Percentiles rank a stretch among this genome's conserved stretches.
Evolutionary conservation across 768 basidiomycete species (phyloP).

Genomic region (Sarcomyxa edulis): DNA sequence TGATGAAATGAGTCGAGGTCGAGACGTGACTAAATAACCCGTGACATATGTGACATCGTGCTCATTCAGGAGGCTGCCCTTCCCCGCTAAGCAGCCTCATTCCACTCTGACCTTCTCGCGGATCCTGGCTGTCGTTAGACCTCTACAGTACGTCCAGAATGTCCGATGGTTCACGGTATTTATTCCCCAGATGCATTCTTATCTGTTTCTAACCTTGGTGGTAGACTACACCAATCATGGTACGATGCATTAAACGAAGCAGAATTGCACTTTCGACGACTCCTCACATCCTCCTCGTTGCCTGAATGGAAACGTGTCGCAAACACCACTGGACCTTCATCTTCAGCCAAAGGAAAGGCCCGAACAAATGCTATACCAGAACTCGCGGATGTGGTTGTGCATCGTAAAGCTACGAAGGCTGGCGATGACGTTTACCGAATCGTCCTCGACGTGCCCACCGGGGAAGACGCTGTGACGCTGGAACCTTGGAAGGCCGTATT

Average conservation of each 20-base stretch:
- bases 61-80: too few relatives aligned
- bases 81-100: too few relatives aligned
- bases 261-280: slow-evolving; percentile 9
- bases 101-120: too few relatives aligned
- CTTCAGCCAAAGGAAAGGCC: slow-evolving; percentile 58
- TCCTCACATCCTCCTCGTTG: slow-evolving; percentile 5
- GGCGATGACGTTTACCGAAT: slow-evolving; percentile 81
- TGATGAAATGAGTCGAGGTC: too few relatives aligned
- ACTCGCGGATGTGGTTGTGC: slow-evolving; percentile 68
- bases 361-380: slow-evolving; percentile 50
- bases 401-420: slow-evolving; percentile 61
- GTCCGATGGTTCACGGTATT: too few relatives aligned
- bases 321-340: slow-evolving; percentile 29
- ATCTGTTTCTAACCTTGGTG: too few relatives aligned
- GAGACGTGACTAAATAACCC: too few relatives aligned
- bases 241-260: slow-evolving; percentile 4
- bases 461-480: slow-evolving; percentile 58
- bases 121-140: too few relatives aligned
- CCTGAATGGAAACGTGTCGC: slow-evolving; percentile 78
- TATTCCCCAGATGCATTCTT: too few relatives aligned
- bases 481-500: slow-evolving; percentile 81
- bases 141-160: too few relatives aligned
- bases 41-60: too few relatives aligned
- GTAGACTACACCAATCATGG: slow-evolving; percentile 9
- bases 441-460: slow-evolving; percentile 68